Evolutionary conservation across 2,329 filamentous ascomycete genomes (phyloP).

Genomic region (Fusarium sp.): DNA sequence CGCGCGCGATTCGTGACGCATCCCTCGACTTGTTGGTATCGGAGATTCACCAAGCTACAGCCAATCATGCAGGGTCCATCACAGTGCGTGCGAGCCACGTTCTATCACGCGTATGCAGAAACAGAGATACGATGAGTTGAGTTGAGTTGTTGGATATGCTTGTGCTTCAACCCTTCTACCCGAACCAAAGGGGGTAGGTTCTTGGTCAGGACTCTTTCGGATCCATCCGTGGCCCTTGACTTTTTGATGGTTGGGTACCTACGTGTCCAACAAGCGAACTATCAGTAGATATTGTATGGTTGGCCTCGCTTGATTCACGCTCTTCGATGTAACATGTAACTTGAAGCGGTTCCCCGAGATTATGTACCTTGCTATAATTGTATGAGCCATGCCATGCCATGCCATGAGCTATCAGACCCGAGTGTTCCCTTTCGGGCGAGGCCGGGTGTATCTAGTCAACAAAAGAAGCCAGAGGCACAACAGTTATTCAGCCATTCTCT

Average conservation of each 20-base stretch:
- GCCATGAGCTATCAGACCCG: constrained; percentile 20
- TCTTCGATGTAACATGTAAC: constrained; percentile 26
- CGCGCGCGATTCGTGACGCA: constrained; percentile 41
- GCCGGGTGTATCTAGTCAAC: constrained; percentile 33
- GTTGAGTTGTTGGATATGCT: constrained; percentile 36
- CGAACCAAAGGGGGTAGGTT: constrained; percentile 21
- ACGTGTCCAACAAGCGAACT: constrained; percentile 18
- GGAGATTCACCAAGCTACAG: constrained; percentile 28
- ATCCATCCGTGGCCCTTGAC: background rate
- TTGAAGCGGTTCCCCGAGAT: constrained; percentile 26
- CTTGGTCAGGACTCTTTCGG: background rate
- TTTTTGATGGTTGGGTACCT: constrained; percentile 9
- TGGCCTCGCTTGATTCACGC: constrained; percentile 31
- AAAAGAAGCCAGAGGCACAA: constrained; percentile 22
- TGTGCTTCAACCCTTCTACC: constrained; percentile 40
- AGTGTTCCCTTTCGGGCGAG: constrained; percentile 33
- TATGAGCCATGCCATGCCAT: constrained; percentile 19
- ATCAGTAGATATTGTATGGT: constrained; percentile 19
- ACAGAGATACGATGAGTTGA: constrained; percentile 5
- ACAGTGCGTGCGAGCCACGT: constrained; percentile 37
- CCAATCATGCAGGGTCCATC: constrained; percentile 35
- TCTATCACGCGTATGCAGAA: constrained; percentile 15
- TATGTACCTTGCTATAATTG: constrained; percentile 7
- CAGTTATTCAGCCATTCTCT: background rate
- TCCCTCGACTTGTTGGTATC: constrained; percentile 42